These are phyloP conservation scores for Epichloe elymi DNA, from an alignment of 2,329 filamentous ascomycete genomes.

Conservation along the genomic window DNA sequence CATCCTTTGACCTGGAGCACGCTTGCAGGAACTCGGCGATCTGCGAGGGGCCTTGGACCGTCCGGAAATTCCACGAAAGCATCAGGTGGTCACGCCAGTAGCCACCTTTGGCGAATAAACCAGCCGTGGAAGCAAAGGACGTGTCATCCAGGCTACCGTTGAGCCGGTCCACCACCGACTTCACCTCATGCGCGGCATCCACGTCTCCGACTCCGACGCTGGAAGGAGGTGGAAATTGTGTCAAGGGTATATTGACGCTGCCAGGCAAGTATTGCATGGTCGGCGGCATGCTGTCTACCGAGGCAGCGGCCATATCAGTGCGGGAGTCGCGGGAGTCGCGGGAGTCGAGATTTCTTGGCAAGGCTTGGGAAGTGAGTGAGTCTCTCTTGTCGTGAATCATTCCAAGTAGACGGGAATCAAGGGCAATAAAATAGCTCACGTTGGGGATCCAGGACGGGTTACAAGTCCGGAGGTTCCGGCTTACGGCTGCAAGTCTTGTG, in stretches of 20 bases:
- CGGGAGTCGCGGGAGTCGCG: not conserved
- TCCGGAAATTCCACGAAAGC: constrained; percentile 42
- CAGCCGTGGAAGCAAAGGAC: constrained; percentile 20
- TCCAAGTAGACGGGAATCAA: too few species aligned
- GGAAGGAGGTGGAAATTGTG: constrained; percentile 25
- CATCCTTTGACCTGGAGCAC: constrained; percentile 19
- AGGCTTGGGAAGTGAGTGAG: not conserved
- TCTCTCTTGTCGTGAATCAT: too few species aligned
- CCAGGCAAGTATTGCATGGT: constrained; percentile 23
- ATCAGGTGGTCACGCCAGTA: constrained; percentile 48
- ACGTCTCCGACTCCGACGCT: constrained; percentile 13
- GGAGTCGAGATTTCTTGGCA: not conserved
- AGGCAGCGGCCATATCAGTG: not conserved
- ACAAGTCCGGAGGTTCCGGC: too few species aligned
- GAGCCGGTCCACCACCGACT: constrained; percentile 23
- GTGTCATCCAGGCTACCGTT: constrained; percentile 26
- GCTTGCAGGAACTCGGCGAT: constrained; percentile 26
- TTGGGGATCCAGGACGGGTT: too few species aligned
- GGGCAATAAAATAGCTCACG: too few species aligned
- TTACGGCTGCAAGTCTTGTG: too few species aligned
- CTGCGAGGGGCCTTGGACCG: constrained; percentile 28
- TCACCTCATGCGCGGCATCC: constrained; percentile 25
- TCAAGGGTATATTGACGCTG: constrained; percentile 38
- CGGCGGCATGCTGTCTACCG: not conserved
- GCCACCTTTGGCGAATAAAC: constrained; percentile 30